These are phyloP conservation scores for Ophiocordyceps camponoti-floridani DNA, from an alignment of 2,329 filamentous ascomycete genomes.

Conservation along the genomic window DNA sequence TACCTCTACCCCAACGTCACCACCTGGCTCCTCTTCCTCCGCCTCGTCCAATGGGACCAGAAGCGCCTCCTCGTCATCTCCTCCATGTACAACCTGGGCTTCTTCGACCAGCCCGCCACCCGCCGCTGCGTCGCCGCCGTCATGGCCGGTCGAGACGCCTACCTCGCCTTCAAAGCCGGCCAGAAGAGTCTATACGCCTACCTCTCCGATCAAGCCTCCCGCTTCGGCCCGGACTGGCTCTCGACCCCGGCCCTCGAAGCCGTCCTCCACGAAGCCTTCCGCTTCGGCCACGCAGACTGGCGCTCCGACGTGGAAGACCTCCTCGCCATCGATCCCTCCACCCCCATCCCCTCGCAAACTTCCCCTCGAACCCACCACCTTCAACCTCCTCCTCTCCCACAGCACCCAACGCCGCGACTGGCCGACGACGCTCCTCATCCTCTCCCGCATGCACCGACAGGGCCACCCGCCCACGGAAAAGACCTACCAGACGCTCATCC, in stretches of 20 bases:
- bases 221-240: slow-evolving; percentile 29
- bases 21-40: slow-evolving; percentile 30
- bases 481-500: slow-evolving; percentile 20
- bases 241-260: slow-evolving; percentile 15
- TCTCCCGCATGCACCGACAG: not conserved
- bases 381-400: too few relatives aligned
- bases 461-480: slow-evolving; percentile 9
- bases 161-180: slow-evolving; percentile 19
- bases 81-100: slow-evolving; percentile 25
- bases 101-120: slow-evolving; percentile 19
- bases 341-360: too few relatives aligned
- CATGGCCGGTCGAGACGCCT: slow-evolving; percentile 24
- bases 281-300: slow-evolving; percentile 13
- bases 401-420: too few relatives aligned
- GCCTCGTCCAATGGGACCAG: slow-evolving; percentile 41
- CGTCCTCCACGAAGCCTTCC: slow-evolving; percentile 23
- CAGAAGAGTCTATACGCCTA: slow-evolving; percentile 16
- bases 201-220: slow-evolving; percentile 18
- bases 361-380: too few relatives aligned
- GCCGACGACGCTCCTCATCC: too few relatives aligned
- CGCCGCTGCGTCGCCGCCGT: slow-evolving; percentile 20
- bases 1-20: slow-evolving; percentile 21
- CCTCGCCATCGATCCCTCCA: too few relatives aligned
- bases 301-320: slow-evolving; percentile 3
- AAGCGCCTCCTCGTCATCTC: slow-evolving; percentile 26